Conservation (phyloP, 1,284 basidiomycete species). For the Dichomitus squalens region DNA sequence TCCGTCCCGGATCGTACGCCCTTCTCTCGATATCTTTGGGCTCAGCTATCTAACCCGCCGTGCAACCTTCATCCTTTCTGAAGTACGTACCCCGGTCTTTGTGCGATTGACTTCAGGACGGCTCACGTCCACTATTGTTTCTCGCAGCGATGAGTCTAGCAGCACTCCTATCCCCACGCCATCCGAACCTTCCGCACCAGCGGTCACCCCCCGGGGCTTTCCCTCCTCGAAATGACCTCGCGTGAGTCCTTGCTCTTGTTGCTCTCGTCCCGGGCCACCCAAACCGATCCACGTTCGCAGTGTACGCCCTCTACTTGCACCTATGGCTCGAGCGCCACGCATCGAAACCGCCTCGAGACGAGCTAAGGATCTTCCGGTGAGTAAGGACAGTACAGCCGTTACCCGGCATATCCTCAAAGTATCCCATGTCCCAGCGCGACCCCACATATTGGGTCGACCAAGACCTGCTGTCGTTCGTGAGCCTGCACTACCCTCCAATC, state of each 20-base stretch:
- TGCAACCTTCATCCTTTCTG: not conserved
- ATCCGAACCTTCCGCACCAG: not conserved
- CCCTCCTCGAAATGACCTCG: conserved; percentile 1
- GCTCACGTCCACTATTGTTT: not conserved
- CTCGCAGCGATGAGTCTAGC: conserved; percentile 5
- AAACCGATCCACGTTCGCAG: not conserved
- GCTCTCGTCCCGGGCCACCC: not conserved
- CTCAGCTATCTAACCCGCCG: not conserved
- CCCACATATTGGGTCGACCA: conserved; percentile 12
- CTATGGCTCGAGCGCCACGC: conserved; percentile 5
- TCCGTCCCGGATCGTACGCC: conserved; percentile 1
- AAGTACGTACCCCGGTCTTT: not conserved
- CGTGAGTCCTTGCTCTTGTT: not conserved
- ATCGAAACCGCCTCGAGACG: not conserved
- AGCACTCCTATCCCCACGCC: not conserved
- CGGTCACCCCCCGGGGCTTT: conserved; percentile 1
- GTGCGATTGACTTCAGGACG: not conserved
- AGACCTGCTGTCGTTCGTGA: conserved; percentile 9
- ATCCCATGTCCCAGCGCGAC: conserved; percentile 4
- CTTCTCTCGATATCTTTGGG: not conserved
- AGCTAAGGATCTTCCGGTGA: conserved; percentile 7
- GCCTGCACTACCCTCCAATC: not conserved
- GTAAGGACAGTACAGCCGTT: not conserved
- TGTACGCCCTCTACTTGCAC: not conserved
- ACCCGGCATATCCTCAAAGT: not conserved